These are phyloP conservation scores for Ophiobolus disseminans DNA, from an alignment of 2,329 filamentous ascomycete species.

Conservation along the genomic window DNA sequence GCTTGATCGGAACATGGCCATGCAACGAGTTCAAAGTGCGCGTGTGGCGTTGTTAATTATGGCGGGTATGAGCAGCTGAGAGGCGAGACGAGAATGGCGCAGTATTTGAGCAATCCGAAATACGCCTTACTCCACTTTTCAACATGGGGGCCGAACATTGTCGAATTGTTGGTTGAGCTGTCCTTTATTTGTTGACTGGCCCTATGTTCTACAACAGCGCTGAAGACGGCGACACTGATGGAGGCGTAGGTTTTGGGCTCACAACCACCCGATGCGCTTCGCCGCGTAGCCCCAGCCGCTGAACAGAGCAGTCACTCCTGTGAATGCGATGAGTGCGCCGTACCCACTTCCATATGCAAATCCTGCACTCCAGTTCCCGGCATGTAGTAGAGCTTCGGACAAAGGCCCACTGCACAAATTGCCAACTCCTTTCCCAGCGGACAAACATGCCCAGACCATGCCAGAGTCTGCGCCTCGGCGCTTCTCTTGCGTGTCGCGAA, in stretches of 20 bases:
- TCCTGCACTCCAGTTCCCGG: conserved; percentile 44
- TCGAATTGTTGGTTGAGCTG: too few species aligned
- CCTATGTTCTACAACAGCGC: too few species aligned
- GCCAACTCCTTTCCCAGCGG: conserved; percentile 59
- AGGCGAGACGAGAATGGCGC: too few species aligned
- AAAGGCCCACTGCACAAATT: conserved; percentile 60
- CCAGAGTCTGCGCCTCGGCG: conserved; percentile 52
- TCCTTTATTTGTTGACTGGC: too few species aligned
- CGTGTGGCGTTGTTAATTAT: too few species aligned
- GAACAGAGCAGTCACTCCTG: conserved; percentile 49
- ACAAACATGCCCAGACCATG: conserved; percentile 58
- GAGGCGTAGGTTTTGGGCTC: conserved; percentile 5
- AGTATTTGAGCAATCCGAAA: too few species aligned
- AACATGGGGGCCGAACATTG: too few species aligned
- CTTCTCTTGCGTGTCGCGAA: conserved; percentile 50
- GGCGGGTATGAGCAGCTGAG: too few species aligned
- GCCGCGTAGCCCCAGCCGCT: conserved; percentile 40
- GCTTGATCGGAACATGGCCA: too few species aligned
- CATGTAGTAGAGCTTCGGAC: conserved; percentile 55
- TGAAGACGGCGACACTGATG: not conserved
- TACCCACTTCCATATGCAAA: conserved; percentile 54
- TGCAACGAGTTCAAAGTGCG: too few species aligned
- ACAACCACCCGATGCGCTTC: conserved; percentile 42
- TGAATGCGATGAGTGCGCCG: conserved; percentile 53
- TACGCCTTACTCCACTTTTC: too few species aligned